Percentiles rank a stretch among this genome's conserved stretches.
Conservation (phyloP, 306 rosid genomes). For the Fagus sylvatica region DNA sequence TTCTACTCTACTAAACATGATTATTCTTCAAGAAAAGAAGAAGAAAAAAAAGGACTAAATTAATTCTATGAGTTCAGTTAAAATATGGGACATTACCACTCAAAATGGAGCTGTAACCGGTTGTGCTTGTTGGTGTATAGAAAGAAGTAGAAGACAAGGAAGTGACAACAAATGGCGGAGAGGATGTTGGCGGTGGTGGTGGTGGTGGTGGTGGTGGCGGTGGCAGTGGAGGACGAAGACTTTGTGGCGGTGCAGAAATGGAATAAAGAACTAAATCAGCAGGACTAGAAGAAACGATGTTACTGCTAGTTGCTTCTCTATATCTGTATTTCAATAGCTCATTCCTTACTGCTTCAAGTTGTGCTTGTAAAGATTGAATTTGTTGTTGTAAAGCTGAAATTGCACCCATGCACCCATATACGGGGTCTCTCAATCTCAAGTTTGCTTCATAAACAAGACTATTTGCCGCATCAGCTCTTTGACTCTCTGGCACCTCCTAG, state of each 20-base stretch:
- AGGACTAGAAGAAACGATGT: constrained; percentile 48
- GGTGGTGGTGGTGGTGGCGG: constrained; percentile 25
- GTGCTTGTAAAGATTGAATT: constrained; percentile 62
- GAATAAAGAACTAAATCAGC: constrained; percentile 46
- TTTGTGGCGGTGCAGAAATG: constrained; percentile 37
- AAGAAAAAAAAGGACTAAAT: constrained; percentile 3
- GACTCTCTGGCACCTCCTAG: constrained; percentile 76
- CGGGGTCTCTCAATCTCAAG: constrained; percentile 81
- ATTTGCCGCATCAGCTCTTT: constrained; percentile 84
- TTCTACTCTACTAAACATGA: constrained; percentile 12
- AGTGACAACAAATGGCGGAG: constrained; percentile 45
- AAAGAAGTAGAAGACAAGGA: constrained; percentile 60
- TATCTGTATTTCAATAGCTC: constrained; percentile 62
- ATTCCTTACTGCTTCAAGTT: constrained; percentile 51
- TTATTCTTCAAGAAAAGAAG: constrained; percentile 20
- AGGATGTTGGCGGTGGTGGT: constrained; percentile 26
- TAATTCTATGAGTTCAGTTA: constrained; percentile 12
- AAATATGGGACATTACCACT: constrained; percentile 65
- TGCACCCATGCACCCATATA: constrained; percentile 91
- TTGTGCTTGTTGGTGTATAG: constrained; percentile 54
- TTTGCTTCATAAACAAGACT: constrained; percentile 90
- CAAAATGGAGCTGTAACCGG: constrained; percentile 69
- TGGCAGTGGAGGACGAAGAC: constrained; percentile 38
- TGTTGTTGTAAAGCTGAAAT: constrained; percentile 81
- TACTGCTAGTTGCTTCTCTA: constrained; percentile 52